phyloP scores from a whole-genome alignment of 306 rosid species.

The Rosa chinensis region DNA sequence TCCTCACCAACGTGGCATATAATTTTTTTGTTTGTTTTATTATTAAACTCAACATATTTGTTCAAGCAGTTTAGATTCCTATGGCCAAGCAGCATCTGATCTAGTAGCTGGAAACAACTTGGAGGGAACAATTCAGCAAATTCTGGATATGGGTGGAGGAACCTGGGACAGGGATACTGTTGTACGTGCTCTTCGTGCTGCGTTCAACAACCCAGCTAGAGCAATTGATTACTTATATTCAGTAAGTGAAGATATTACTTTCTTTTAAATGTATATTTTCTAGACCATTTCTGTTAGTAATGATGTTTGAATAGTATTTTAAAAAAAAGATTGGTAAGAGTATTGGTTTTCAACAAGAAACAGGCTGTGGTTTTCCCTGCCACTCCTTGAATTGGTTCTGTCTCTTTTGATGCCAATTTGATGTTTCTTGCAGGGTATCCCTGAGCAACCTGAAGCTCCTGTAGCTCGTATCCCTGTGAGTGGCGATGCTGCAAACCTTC shows the following conservation, averaged over 20 bases:
- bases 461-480: constrained; percentile 51
- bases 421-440: constrained; percentile 67
- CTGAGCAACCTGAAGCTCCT: constrained; percentile 82
- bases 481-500: constrained; percentile 45
- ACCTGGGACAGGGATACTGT: constrained; percentile 94
- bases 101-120: constrained; percentile 83
- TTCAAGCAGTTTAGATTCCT: constrained; percentile 59
- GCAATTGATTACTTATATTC: constrained; percentile 90
- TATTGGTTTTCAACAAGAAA: not conserved
- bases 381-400: not conserved
- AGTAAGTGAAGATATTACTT: constrained; percentile 49
- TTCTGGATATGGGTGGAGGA: constrained; percentile 90
- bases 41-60: constrained; percentile 2
- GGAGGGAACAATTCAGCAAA: constrained; percentile 77
- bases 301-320: not conserved
- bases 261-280: not conserved
- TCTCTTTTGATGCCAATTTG: not conserved
- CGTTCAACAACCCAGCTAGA: constrained; percentile 93
- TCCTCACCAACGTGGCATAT: not conserved
- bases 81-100: constrained; percentile 87
- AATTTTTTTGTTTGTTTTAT: not conserved
- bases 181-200: constrained; percentile 87
- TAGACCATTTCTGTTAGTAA: not conserved
- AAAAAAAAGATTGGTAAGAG: not conserved
- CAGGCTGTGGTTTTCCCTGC: not conserved